phyloP scores from a whole-genome alignment of 1,139 yeast genomes.

The Blastobotrys aristatus region DNA sequence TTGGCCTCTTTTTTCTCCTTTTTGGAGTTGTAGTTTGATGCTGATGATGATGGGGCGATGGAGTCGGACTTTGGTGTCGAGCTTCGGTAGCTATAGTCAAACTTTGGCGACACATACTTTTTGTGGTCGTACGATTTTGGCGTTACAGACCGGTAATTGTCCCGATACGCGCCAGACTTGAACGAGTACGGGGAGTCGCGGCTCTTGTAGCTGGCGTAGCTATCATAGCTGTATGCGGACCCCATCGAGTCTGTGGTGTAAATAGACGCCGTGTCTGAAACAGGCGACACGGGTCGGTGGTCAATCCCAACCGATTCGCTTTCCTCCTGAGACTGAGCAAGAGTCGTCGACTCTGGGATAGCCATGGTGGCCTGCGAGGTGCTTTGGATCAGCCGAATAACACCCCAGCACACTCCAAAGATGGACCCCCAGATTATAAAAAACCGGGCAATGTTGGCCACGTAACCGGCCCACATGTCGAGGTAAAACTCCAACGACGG shows the following conservation, averaged over 20 bases:
- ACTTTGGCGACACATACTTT: too few relatives aligned
- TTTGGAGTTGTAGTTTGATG: not conserved
- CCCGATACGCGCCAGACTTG: not conserved
- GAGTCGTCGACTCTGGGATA: not conserved
- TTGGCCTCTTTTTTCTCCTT: not conserved
- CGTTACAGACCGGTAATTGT: not conserved
- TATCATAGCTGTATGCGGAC: not conserved
- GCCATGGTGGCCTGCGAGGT: conserved; percentile 14
- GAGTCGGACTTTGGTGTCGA: conserved; percentile 5
- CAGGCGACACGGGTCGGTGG: conserved; percentile 4
- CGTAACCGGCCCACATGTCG: conserved; percentile 25
- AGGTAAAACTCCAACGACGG: conserved; percentile 26
- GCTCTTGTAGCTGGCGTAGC: not conserved
- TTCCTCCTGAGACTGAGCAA: not conserved
- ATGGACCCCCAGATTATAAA: conserved; percentile 26
- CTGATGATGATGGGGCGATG: conserved; percentile 9
- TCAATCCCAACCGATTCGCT: not conserved
- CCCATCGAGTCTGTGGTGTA: not conserved
- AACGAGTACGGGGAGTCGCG: not conserved
- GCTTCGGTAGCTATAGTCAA: too few relatives aligned
- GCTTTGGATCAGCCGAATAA: conserved; percentile 19
- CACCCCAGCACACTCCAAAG: conserved; percentile 21
- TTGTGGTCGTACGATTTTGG: not conserved
- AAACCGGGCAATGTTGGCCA: conserved; percentile 20
- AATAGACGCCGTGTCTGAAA: conserved; percentile 9